Base-by-base conservation (phyloP, 2,329 filamentous ascomycete species). In the Aspergillus versicolor region DNA sequence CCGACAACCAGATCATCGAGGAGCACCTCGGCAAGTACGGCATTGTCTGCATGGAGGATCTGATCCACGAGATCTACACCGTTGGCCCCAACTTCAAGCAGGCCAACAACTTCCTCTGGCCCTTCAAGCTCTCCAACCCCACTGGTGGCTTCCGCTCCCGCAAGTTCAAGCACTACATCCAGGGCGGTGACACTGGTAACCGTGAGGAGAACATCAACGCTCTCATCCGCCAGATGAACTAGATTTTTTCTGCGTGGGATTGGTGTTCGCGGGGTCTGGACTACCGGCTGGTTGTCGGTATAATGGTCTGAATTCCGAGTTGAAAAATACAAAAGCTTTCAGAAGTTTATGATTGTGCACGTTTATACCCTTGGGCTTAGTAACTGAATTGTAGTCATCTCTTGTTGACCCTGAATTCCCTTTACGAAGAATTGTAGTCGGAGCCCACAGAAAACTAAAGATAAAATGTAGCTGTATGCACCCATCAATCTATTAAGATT, bases 41-140 rank as follows among this genome's bases (percentile, higher is more conserved):
- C 79, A 97, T 99, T 75, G 91, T 99, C 84, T 99, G 94, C 78
- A 91, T 97, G 79, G 94, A 99, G 84, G 94, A 99, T 82, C 83
- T 99, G 70, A 92, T 99, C 81, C 94, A 99, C 86, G 94, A 99
- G 86, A 96, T 96, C 83, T 93, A 87, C 87, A 96, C 92, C 59
- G 94, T 97, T 68, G 93, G 94, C 77, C 93, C 93, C 84, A 97
- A 97, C 88, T 95, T 94, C 90, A 97, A 97, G 89, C 92, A 97
- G 84, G 92, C 91, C 74, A 87, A 88, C 84, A 99, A 97, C 89
- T 97, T 97, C 88, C 83, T 97, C 70, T 99, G 94, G 94, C 94
- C 94, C 77, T 99, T 99, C 88, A 97, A 99, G 90, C 90, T 99
- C 70, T 92, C 87, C 87, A 97, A 96, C 88, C 94, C 94, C 76